Conservation (phyloP, 2,329 filamentous ascomycete species). For the Aspergillus ochraceoroseus region DNA sequence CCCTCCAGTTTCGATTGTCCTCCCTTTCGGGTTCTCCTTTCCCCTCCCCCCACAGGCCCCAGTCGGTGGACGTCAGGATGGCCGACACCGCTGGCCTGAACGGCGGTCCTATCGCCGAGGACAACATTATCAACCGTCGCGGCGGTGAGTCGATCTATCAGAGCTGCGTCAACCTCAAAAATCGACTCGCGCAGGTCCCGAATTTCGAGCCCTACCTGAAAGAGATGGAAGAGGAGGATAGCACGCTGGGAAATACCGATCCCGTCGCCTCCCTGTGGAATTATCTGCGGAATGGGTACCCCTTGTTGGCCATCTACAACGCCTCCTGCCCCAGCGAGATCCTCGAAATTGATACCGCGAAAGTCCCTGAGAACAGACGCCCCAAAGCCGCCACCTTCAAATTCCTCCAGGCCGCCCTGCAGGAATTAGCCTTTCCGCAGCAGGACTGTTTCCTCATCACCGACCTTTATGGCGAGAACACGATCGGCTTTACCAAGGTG, state of each 20-base stretch:
- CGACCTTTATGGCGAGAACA: conserved; percentile 89
- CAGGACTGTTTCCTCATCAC: conserved; percentile 86
- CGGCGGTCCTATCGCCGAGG: conserved; percentile 57
- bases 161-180: conserved; percentile 81
- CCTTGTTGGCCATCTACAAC: conserved; percentile 86
- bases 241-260: conserved; percentile 59
- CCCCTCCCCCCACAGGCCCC: conserved; percentile 14
- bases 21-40: conserved; percentile 8
- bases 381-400: conserved; percentile 87
- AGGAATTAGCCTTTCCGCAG: conserved; percentile 71
- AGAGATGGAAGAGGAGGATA: conserved; percentile 65
- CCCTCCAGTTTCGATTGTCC: conserved; percentile 7
- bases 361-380: conserved; percentile 64
- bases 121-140: conserved; percentile 96
- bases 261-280: conserved; percentile 90
- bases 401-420: conserved; percentile 84
- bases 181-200: conserved; percentile 75
- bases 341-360: conserved; percentile 62
- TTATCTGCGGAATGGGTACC: conserved; percentile 75
- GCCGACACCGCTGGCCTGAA: conserved; percentile 33
- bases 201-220: conserved; percentile 71
- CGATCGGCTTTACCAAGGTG: conserved; percentile 95
- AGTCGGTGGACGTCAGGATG: conserved; percentile 31
- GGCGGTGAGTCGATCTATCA: conserved; percentile 95
- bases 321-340: conserved; percentile 65